Evolutionary conservation across 495 filamentous ascomycete genomes (phyloP).

Genomic region (Lasiosphaeria miniovina): DNA sequence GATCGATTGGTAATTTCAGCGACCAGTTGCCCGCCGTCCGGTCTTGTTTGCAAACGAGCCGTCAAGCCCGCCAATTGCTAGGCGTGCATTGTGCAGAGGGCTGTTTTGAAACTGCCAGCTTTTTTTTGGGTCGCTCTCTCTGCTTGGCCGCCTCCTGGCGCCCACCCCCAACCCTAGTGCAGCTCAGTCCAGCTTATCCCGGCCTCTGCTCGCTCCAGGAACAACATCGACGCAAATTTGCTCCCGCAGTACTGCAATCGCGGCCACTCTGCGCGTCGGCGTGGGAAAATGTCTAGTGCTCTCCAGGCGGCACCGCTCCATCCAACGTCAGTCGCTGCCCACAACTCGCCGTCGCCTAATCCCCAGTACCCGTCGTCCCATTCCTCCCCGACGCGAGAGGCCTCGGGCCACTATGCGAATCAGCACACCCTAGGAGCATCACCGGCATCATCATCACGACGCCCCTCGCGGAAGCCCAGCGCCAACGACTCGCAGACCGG

Average conservation of each 20-base stretch:
- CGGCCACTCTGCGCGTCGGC: constrained; percentile 24
- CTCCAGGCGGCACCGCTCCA: constrained; percentile 54
- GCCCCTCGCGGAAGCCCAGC: constrained; percentile 51
- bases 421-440: constrained; percentile 36
- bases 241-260: constrained; percentile 13
- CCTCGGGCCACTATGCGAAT: constrained; percentile 40
- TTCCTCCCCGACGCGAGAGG: constrained; percentile 42
- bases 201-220: constrained; percentile 2
- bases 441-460: constrained; percentile 40
- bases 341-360: constrained; percentile 47
- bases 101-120: constrained; percentile 15
- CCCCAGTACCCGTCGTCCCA: constrained; percentile 42
- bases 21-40: constrained; percentile 7
- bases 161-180: not conserved
- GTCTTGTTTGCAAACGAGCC: constrained; percentile 18
- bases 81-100: constrained; percentile 17
- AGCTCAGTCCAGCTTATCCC: constrained; percentile 12
- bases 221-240: constrained; percentile 17
- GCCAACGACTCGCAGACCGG: constrained; percentile 45
- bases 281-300: constrained; percentile 52
- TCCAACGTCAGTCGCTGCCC: constrained; percentile 43
- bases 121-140: constrained; percentile 17
- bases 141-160: constrained; percentile 5
- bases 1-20: constrained; percentile 16
- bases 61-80: constrained; percentile 1